Percentiles rank a stretch among this genome's conserved stretches.
Conservation (phyloP, 768 basidiomycete genomes). For the Postia placenta region DNA sequence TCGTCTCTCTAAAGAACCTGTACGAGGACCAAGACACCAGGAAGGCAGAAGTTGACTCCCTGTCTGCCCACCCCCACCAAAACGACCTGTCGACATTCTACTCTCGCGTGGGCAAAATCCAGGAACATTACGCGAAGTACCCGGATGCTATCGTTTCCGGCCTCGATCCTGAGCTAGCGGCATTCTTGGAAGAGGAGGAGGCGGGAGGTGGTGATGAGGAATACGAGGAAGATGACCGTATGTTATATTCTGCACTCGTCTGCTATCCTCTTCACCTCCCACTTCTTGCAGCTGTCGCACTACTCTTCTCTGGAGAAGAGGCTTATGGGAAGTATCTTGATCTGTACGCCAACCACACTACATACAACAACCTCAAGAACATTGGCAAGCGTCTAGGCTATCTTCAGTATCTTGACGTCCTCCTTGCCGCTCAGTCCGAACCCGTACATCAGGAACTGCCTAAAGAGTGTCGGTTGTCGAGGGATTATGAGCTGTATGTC, state of each 20-base stretch:
- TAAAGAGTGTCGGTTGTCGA: constrained; percentile 58
- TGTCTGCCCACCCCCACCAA: constrained; percentile 53
- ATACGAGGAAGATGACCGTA: constrained; percentile 85
- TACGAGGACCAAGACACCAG: constrained; percentile 76
- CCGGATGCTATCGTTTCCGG: constrained; percentile 80
- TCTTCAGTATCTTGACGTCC: constrained; percentile 86
- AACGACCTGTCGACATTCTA: constrained; percentile 93
- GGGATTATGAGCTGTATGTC: constrained; percentile 78
- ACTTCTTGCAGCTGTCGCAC: constrained; percentile 52
- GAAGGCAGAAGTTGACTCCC: constrained; percentile 56
- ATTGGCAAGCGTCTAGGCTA: constrained; percentile 82
- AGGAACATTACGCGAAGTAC: constrained; percentile 95
- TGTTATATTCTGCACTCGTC: constrained; percentile 26
- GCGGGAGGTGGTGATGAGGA: constrained; percentile 68
- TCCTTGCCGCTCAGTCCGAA: constrained; percentile 59
- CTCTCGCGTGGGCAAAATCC: constrained; percentile 89
- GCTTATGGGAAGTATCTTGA: constrained; percentile 93
- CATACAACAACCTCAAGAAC: constrained; percentile 86
- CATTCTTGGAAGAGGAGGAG: constrained; percentile 71
- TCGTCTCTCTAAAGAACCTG: constrained; percentile 55
- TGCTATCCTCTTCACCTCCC: neutral
- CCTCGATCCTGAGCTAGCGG: constrained; percentile 79
- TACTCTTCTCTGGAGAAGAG: constrained; percentile 96
- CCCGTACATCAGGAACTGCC: constrained; percentile 64
- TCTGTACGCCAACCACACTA: constrained; percentile 79